phyloP scores from a whole-genome alignment of 2,329 filamentous ascomycete species.

The Epichloe gansuensis region DNA sequence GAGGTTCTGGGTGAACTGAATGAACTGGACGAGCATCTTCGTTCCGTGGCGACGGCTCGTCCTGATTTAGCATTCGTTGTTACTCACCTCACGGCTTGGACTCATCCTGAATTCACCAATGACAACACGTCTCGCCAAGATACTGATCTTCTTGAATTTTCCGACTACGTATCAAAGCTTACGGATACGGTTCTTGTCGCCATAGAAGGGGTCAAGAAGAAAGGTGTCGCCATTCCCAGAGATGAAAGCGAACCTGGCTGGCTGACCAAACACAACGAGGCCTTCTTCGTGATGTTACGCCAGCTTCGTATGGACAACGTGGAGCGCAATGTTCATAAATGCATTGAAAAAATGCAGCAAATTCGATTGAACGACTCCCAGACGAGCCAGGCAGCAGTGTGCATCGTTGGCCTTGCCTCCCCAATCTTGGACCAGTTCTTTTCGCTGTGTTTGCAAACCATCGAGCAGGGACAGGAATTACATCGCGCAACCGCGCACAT shows the following conservation, averaged over 20 bases:
- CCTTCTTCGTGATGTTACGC: slow-evolving; percentile 39
- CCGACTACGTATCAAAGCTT: slow-evolving; percentile 46
- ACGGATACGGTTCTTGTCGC: slow-evolving; percentile 68
- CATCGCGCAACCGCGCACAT: slow-evolving; percentile 63
- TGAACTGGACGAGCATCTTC: slow-evolving; percentile 28
- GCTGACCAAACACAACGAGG: slow-evolving; percentile 32
- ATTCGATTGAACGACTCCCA: slow-evolving; percentile 17
- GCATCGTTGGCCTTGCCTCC: slow-evolving; percentile 23
- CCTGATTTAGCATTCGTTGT: slow-evolving; percentile 53
- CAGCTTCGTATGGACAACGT: slow-evolving; percentile 48
- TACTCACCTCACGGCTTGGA: slow-evolving; percentile 54
- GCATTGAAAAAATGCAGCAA: slow-evolving; percentile 23
- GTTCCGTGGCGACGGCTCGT: slow-evolving; percentile 23
- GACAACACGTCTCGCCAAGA: slow-evolving; percentile 5
- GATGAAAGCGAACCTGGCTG: slow-evolving; percentile 25
- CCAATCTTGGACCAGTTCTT: slow-evolving; percentile 69
- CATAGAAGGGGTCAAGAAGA: slow-evolving; percentile 56
- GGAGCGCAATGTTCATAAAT: slow-evolving; percentile 24
- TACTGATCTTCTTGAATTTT: slow-evolving; percentile 31
- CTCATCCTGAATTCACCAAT: slow-evolving; percentile 21
- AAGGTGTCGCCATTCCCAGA: slow-evolving; percentile 27
- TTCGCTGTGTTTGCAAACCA: slow-evolving; percentile 42
- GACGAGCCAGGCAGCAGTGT: slow-evolving; percentile 18
- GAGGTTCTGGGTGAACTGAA: slow-evolving; percentile 25
- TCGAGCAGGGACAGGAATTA: slow-evolving; percentile 46